A percentile compares a stretch with the other conserved stretches of the same genome.
These are phyloP conservation scores for Draba incana DNA, from an alignment of 345 rosid species.

Conservation along the genomic window DNA sequence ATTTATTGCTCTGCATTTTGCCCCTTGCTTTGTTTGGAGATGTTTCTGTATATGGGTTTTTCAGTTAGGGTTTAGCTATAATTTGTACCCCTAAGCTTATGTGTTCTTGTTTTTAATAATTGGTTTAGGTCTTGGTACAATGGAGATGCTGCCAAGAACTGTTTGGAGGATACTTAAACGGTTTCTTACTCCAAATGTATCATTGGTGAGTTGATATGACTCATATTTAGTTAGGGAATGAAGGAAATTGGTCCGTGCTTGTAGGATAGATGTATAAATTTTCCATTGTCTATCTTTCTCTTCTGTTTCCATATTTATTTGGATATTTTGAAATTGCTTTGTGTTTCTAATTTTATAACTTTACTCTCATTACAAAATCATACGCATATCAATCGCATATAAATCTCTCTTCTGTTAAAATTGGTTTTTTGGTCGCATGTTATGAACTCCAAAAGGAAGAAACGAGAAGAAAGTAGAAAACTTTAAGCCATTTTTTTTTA, in stretches of 20 bases:
- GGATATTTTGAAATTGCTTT: conserved; percentile 5
- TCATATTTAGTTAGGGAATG: conserved; percentile 34
- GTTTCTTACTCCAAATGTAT: conserved; percentile 12
- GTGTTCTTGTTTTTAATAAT: background rate
- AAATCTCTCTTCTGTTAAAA: too few species aligned
- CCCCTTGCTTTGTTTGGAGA: too few species aligned
- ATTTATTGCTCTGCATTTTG: background rate
- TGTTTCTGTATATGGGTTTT: conserved; percentile 15
- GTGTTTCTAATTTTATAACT: too few species aligned
- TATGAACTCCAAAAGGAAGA: too few species aligned
- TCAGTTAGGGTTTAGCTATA: background rate
- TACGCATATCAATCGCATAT: too few species aligned
- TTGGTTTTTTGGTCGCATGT: too few species aligned
- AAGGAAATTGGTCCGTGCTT: conserved; percentile 42
- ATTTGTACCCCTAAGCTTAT: too few species aligned
- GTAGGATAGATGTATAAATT: conserved; percentile 35
- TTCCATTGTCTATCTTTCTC: conserved; percentile 36
- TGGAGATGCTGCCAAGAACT: conserved; percentile 29
- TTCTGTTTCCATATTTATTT: background rate
- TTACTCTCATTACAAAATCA: too few species aligned
- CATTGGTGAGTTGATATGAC: conserved; percentile 31
- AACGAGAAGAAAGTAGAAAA: too few species aligned
- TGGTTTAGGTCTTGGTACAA: conserved; percentile 18
- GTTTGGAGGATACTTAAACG: conserved; percentile 14
- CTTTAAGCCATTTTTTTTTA: too few species aligned